These are phyloP conservation scores for Tetradesmus lagerheimii DNA, from an alignment of 139 green algal genomes.

Conservation along the genomic window DNA sequence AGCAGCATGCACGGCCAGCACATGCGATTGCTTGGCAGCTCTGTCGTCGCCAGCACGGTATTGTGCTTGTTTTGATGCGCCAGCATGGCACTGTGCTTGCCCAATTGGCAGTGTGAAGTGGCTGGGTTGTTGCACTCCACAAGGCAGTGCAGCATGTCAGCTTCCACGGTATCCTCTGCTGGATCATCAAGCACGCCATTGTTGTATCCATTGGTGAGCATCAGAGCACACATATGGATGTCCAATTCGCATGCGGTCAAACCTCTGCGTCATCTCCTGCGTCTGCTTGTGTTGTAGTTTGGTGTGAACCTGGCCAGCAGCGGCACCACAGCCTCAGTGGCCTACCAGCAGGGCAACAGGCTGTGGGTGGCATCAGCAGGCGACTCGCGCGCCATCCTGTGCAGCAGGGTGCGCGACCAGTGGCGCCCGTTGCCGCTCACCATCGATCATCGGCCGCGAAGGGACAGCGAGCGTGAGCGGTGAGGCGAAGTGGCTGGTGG, in stretches of 20 bases:
- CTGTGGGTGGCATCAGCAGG: conserved; percentile 61
- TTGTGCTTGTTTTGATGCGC: too few species aligned
- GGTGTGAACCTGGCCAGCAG: conserved; percentile 65
- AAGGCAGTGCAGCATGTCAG: not conserved
- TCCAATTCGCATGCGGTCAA: too few species aligned
- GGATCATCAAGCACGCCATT: too few species aligned
- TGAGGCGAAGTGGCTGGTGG: not conserved
- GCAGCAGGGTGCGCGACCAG: conserved; percentile 21
- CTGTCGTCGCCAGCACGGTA: too few species aligned
- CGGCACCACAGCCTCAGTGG: conserved; percentile 63
- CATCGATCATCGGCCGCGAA: conserved; percentile 61
- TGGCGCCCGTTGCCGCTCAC: conserved; percentile 57
- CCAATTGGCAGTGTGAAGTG: too few species aligned
- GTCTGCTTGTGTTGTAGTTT: conserved; percentile 32
- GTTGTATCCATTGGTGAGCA: too few species aligned
- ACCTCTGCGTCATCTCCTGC: not conserved
- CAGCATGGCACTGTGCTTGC: too few species aligned
- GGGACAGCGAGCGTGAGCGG: conserved; percentile 51
- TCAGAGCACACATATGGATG: too few species aligned
- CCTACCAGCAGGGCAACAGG: conserved; percentile 49
- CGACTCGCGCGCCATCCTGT: conserved; percentile 59
- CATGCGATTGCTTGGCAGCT: too few species aligned
- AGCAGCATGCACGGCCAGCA: not conserved
- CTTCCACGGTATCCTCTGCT: not conserved
- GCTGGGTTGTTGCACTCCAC: too few species aligned